phyloP scores from a whole-genome alignment of 441 rosid genomes.

The Bocquillonia castaneifolia region DNA sequence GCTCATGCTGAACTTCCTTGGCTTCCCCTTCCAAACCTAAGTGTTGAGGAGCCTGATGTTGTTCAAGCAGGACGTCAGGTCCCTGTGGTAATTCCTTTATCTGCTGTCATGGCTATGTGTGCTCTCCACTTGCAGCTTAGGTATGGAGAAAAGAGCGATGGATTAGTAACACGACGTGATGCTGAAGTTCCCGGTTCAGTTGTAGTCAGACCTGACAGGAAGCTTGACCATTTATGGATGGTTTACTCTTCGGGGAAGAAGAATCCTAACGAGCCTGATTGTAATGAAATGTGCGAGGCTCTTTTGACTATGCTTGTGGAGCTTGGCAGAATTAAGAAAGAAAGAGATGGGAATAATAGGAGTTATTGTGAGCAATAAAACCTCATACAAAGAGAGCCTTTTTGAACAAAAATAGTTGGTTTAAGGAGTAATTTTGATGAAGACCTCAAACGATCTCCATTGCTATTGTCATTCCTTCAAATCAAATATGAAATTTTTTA shows the following conservation, averaged over 20 bases:
- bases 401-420: no score
- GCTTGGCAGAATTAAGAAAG: slow-evolving; percentile 34
- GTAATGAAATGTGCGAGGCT: slow-evolving; percentile 61
- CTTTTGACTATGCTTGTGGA: slow-evolving; percentile 54
- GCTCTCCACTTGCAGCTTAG: slow-evolving; percentile 64
- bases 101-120: slow-evolving; percentile 57
- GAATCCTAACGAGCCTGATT: slow-evolving; percentile 43
- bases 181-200: slow-evolving; percentile 68
- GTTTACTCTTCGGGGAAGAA: slow-evolving; percentile 46
- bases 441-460: not conserved
- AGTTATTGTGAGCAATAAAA: not conserved
- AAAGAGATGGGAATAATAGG: not conserved
- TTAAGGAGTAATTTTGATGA: no score
- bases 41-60: slow-evolving; percentile 26
- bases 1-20: slow-evolving; percentile 69
- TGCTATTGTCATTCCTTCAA: not conserved
- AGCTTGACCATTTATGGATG: slow-evolving; percentile 66
- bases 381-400: no score
- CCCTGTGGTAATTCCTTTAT: slow-evolving; percentile 51
- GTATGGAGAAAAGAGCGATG: slow-evolving; percentile 67
- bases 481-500: not conserved
- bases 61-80: slow-evolving; percentile 39
- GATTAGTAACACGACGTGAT: slow-evolving; percentile 55
- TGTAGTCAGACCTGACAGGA: slow-evolving; percentile 44
- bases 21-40: slow-evolving; percentile 43